These are phyloP conservation scores for Solanum hybrid DNA, from an alignment of 305 asterid genomes.

Conservation along the genomic window DNA sequence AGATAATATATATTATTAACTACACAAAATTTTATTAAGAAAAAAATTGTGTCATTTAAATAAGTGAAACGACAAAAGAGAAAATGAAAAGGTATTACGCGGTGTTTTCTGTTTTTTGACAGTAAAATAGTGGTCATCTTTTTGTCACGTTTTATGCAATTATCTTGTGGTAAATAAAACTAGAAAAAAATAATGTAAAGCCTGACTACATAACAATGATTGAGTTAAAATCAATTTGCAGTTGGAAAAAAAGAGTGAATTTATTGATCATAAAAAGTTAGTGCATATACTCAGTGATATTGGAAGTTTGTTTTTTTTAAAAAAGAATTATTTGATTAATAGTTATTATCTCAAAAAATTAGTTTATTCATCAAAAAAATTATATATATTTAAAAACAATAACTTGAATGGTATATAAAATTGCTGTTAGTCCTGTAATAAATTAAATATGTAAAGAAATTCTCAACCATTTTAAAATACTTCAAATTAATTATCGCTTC, in stretches of 20 bases:
- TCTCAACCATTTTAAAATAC: not conserved
- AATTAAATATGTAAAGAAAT: not conserved
- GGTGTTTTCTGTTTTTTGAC: not conserved
- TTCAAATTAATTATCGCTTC: not conserved
- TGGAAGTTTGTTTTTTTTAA: not conserved
- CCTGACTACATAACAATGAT: not conserved
- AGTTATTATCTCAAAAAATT: too few species aligned
- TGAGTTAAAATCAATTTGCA: not conserved
- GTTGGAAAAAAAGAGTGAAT: not conserved
- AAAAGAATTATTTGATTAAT: too few species aligned
- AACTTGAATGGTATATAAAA: not conserved
- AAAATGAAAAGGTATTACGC: not conserved
- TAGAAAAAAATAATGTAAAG: not conserved
- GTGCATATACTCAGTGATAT: not conserved
- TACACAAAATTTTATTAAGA: not conserved
- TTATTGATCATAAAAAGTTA: not conserved
- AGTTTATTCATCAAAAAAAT: too few species aligned
- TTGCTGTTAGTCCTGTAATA: not conserved
- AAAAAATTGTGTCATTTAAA: too few species aligned
- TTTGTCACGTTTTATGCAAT: conserved; percentile 1
- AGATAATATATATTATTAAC: too few species aligned
- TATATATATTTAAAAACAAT: too few species aligned
- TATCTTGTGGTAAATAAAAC: not conserved
- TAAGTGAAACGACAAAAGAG: too few species aligned
- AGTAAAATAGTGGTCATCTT: not conserved